These are phyloP conservation scores for Saccharomycopsis guyanensis DNA, from an alignment of 805 yeast species.

Conservation along the genomic window DNA sequence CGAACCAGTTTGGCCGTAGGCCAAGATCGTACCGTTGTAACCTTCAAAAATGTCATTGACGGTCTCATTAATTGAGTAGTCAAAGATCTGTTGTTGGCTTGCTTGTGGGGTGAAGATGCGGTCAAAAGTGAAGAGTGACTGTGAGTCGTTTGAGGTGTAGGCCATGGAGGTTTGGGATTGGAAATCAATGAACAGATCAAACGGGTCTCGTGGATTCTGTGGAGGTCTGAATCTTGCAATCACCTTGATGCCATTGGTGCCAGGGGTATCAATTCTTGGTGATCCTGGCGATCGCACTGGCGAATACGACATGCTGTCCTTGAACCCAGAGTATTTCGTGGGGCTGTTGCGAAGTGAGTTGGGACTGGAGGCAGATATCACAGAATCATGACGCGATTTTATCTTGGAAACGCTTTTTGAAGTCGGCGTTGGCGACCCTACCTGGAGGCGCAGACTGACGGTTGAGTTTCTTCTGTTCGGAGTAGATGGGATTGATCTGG, in stretches of 20 bases:
- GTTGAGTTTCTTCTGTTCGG: background rate
- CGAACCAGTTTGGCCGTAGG: slow-evolving; percentile 75
- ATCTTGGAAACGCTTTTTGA: too few species aligned
- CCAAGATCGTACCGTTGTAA: slow-evolving; percentile 66
- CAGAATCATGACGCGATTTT: too few species aligned
- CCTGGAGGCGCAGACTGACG: too few species aligned
- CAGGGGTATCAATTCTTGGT: background rate
- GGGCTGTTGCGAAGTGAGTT: background rate
- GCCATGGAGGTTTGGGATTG: slow-evolving; percentile 28
- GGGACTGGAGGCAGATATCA: background rate
- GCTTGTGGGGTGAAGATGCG: slow-evolving; percentile 46
- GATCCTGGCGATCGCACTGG: background rate
- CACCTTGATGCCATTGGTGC: slow-evolving; percentile 45
- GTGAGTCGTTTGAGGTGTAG: slow-evolving; percentile 20
- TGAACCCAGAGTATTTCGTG: background rate
- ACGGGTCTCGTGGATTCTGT: background rate
- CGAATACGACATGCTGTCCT: background rate
- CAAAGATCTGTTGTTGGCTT: slow-evolving; percentile 51
- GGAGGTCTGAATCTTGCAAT: slow-evolving; percentile 65
- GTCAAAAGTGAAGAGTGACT: slow-evolving; percentile 49
- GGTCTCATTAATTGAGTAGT: slow-evolving; percentile 50
- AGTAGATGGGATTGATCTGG: background rate
- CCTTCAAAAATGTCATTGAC: slow-evolving; percentile 69
- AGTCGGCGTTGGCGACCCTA: too few species aligned
- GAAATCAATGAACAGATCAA: slow-evolving; percentile 15